Evolutionary conservation across 371 early-diverging fungal species (phyloP), one percentile per base, ranked within the genome.

Genomic region (Amoeboaphelidium protococcarum): DNA sequence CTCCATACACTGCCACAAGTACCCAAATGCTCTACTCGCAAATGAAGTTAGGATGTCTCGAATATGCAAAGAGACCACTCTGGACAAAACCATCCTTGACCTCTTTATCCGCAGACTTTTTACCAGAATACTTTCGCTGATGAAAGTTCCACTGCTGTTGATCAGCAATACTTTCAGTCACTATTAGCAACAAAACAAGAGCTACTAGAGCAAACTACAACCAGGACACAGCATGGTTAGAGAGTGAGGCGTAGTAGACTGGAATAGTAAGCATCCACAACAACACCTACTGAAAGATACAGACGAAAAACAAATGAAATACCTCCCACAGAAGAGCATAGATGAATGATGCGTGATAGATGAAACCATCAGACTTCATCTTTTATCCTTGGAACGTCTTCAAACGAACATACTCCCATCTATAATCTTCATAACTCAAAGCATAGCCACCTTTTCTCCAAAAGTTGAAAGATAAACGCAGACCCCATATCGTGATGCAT

Each of bases 71-170:
- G 47, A 85, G 51, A 2, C 86, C 87, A 12, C 64, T 54, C 43
- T 71, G 69, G 46, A 74, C 59, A 57, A 85, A 88, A 0, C 85
- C 87, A 13, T 64, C 47, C 46, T 61, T 60, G 45, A 62, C 37
- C 6, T 6, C 37, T 31, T 6, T 16, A 31, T 31, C 37, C 10
- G 37, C 16, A 6, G 6, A 10, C 37, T 31, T 31, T 16, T 31
- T 31, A 10, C 16, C 51, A 13, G 58, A 58, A 19, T 63, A 56
- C 58, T 84, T 85, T 20, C 56, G 54, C 25, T 60, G 63, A 50
- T 88, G 86, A 57, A 82, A 86, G 0, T 47, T 53, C 62, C 71
- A 85, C 53, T 83, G 81, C 50, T 90, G 87, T 37, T 80, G 54
- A 58, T 90, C 90, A 0, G 88, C 82, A 3, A 72, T 49, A 0